Base-by-base conservation (phyloP, 108 stramenopile species). In the Cylindrotheca closterium region DNA sequence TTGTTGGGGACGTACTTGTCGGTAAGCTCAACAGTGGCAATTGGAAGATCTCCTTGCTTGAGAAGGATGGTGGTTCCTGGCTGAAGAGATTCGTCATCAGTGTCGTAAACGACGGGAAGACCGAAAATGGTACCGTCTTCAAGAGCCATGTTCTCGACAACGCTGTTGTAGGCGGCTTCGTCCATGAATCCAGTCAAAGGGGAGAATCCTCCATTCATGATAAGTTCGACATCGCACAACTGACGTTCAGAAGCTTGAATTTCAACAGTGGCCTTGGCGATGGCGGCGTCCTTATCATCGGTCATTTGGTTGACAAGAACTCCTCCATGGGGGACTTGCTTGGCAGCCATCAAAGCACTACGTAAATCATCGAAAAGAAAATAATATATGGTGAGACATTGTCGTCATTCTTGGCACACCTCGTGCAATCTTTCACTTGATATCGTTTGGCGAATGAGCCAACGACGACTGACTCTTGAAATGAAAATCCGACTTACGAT, bases 111-210 rank as follows among this genome's bases (percentile, higher is more conserved):
- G 37, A 99, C 97, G 28, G 98, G 98, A 57, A 99, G 89, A 54
- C 96, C 96, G 65, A 98, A 97, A 57, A 99, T 88, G 58, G 92
- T 91, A 55, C 95, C 96, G 68, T 93, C 89, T 26, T 95, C 88
- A 45, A 99, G 87, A 18, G 85, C 87, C 84, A 96, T 85, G 63
- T 91, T 82, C 49, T 96, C 90, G 23, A 99, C 97, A 33, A 99
- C 98, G 59, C 42, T 28, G 33, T 82, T 79, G 86, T 99, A 99
- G 23, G 88, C 84, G 4, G 69, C 78, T 69, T 97, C 92, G 63
- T 96, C 85, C 99, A 99, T 99, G 84, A 98, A 99, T 64, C 94
- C 94, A 45, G 95, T 95, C 55, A 99, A 73, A 31, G 99, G 99
- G 52, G 89, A 88, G 82, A 99, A 98, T 74, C 96, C 99, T 56